Base-by-base conservation (phyloP, 352 stramenopile genomes). In the Globisporangium irregulare region DNA sequence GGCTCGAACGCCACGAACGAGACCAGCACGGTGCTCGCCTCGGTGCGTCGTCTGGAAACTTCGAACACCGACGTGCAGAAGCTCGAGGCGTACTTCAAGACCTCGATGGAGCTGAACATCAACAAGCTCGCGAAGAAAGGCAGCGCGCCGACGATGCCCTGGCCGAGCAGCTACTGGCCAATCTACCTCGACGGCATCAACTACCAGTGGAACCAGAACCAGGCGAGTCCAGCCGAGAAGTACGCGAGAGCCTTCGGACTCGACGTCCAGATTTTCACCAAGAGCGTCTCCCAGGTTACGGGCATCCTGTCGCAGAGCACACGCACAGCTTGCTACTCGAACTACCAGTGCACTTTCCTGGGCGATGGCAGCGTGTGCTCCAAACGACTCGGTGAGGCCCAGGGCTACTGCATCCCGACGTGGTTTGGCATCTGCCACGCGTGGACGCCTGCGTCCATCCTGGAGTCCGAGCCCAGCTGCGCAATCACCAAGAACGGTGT, bases 161-260 rank as follows among this genome's bases (percentile, higher is more conserved):
- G 79, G 79, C 76, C 79, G 12, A 63, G 75, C 41, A 84, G 76
- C 71, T 91, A 91, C 78, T 91, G 80, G 79, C 81, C 82, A 4
- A 74, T 69, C 41, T 89, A 82, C 71, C 68, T 79, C 46, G 82
- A 91, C 72, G 76, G 80, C 55, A 91, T 91, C 76, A 89, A 91
- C 74, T 62, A 73, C 66, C 62, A 72, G 7, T 83, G 80, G 80
- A 76, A 34, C 7, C 64, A 69, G 20, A 72, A 66, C 22, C 50
- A 72, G 15, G 27, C 59, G 5, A 81, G 76, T 22, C 46, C 81
- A 7, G 66, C 79, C 12, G 72, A 70, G 50, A 87, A 87, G 70
- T 89, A 89, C 60, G 81, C 81, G 4, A 74, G 25, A 1, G 81
- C 79, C 10, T 89, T 87, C 48, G 71, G 63, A 0, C 57, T 76